phyloP scores from a whole-genome alignment of 257 asterid genomes.

The Nicotiana noctiflora region DNA sequence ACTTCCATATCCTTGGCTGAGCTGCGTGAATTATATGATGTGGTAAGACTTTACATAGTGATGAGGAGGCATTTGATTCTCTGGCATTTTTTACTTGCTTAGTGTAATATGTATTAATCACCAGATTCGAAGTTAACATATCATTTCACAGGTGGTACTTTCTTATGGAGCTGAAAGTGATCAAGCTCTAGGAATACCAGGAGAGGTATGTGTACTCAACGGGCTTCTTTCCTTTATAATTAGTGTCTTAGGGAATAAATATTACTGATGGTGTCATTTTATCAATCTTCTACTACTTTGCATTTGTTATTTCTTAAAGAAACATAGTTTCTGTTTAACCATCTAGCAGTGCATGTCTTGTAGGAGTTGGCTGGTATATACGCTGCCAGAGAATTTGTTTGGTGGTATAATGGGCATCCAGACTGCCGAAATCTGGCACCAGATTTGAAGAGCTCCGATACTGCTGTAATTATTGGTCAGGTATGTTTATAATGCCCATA shows the following conservation, averaged over 20 bases:
- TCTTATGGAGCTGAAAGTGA: constrained; percentile 98
- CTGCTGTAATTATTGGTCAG: constrained; percentile 90
- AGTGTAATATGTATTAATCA: neutral
- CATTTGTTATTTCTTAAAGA: neutral
- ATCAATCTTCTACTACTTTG: neutral
- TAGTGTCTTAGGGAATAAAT: neutral
- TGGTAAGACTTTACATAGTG: constrained; percentile 35
- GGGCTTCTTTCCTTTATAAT: neutral
- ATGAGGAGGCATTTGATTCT: constrained; percentile 5
- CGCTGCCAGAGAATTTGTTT: constrained; percentile 90
- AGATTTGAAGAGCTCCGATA: constrained; percentile 66
- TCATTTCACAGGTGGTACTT: constrained; percentile 65
- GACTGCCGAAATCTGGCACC: constrained; percentile 69
- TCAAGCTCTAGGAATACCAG: constrained; percentile 69
- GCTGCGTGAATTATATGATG: constrained; percentile 75
- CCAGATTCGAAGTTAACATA: neutral
- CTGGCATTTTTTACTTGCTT: neutral
- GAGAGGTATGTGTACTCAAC: constrained; percentile 50
- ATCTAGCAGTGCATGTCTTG: constrained; percentile 9
- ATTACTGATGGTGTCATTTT: constrained; percentile 1
- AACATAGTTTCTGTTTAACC: neutral
- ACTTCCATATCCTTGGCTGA: constrained; percentile 63
- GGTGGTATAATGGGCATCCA: constrained; percentile 99
- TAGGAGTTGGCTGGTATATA: constrained; percentile 58
- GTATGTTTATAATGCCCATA: constrained; percentile 25